Evolutionary conservation across 257 asterid genomes (phyloP).

Genomic region (Capsicum baccatum): DNA sequence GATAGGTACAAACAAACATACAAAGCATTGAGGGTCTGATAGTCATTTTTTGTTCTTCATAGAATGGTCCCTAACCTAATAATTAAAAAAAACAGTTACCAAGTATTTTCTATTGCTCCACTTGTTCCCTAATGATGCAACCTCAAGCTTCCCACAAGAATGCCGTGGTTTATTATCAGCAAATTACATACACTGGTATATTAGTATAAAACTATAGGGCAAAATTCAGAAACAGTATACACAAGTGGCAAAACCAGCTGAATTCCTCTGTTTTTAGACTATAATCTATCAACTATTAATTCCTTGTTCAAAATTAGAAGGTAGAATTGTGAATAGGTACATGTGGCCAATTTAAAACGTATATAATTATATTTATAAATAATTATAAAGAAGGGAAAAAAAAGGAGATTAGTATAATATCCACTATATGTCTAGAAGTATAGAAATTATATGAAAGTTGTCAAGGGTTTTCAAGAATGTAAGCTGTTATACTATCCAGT

Average conservation of each 20-base stretch:
- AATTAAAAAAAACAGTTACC: background rate
- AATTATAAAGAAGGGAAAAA: background rate
- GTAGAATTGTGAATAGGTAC: background rate
- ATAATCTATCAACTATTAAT: background rate
- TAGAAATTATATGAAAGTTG: background rate
- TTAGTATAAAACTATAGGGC: background rate
- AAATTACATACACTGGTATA: background rate
- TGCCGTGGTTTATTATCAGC: background rate
- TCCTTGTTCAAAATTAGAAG: slow-evolving; percentile 25
- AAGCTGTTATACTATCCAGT: background rate
- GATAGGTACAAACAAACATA: background rate
- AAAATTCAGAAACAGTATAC: slow-evolving; percentile 1
- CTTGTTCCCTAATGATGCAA: background rate
- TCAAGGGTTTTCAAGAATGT: slow-evolving; percentile 3
- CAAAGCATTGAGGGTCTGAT: slow-evolving; percentile 7
- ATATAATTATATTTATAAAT: background rate
- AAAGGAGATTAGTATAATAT: background rate
- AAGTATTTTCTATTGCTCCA: background rate
- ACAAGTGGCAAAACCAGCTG: slow-evolving; percentile 18
- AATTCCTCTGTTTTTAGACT: slow-evolving; percentile 1
- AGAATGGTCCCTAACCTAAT: background rate
- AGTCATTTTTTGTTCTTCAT: background rate
- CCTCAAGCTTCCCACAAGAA: slow-evolving; percentile 18
- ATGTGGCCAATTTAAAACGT: background rate
- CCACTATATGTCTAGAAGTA: background rate